Base-by-base conservation (phyloP, 352 stramenopile genomes). In the Phytophthora citricola region DNA sequence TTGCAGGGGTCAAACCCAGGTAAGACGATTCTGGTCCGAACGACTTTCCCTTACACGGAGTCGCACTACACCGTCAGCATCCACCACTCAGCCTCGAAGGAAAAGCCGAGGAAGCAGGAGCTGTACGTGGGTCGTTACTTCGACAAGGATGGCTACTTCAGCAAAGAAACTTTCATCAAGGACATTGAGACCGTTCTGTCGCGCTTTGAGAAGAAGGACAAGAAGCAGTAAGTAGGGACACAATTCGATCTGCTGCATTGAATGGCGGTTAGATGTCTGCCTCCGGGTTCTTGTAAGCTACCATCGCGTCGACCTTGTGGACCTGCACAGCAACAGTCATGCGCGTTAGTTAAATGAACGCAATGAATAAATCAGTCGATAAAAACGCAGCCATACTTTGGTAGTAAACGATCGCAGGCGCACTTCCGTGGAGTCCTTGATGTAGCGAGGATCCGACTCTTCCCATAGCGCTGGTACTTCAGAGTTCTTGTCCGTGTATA, bases 271-370 rank as follows among this genome's bases (percentile, higher is more conserved):
- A 92, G 54, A 93, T 79, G 65, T 96, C 83, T 41, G 72, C 71
- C 68, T 96, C 85, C 36, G 89, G 87, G 55, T 96, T 92, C 73
- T 98, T 98, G 84, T 99, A 99, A 27, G 97, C 92, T 50, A 99
- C 98, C 79, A 98, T 97, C 9, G 96, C 97, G 63, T 99, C 96
- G 34, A 99, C 93, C 71, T 99, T 98, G 85, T 99, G 97, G 55
- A 99, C 85, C 92, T 98, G 59, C 14, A 64, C 46, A 46, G 44
- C n/a, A 57, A 56, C 31, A 48, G 43, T 53, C 17, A 64, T 20
- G 22, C 31, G 34, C n/a, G 11, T 63, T 69, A 69, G 65, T 53
- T 67, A 45, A 49, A 55, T 27, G 12, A 40, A 40, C 6, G n/a
- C 8, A 60, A 11, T 29, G 17, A 67, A 63, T 53, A 65, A 63